Evolutionary conservation across 768 basidiomycete species (phyloP).

Genomic region (Lepiota venenata): DNA sequence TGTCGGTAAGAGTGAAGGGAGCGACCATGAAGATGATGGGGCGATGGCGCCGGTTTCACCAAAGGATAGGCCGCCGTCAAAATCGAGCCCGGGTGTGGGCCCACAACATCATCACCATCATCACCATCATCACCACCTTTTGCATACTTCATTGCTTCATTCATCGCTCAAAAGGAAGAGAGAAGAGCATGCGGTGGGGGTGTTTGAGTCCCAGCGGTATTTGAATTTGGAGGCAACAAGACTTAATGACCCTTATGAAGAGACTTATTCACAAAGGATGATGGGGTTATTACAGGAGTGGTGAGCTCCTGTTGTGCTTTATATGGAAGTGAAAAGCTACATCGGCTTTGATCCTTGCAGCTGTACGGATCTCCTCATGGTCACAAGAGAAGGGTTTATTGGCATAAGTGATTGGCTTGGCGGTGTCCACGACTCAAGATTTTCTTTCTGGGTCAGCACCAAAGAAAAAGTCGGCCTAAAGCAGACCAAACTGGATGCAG

Average conservation of each 20-base stretch:
- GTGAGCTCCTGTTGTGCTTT: constrained; percentile 16
- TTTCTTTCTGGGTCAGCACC: constrained; percentile 32
- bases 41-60: background rate
- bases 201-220: constrained; percentile 72
- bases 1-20: background rate
- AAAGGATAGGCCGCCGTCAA: background rate
- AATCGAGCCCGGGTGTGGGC: background rate
- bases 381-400: constrained; percentile 29
- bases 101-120: constrained; percentile 19
- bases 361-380: constrained; percentile 52
- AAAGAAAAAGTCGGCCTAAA: constrained; percentile 25
- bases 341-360: constrained; percentile 21
- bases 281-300: constrained; percentile 43
- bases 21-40: background rate
- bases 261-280: constrained; percentile 37
- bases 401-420: constrained; percentile 50
- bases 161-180: constrained; percentile 28
- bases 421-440: constrained; percentile 29
- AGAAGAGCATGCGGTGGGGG: constrained; percentile 58
- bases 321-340: background rate
- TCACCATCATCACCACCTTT: constrained; percentile 25
- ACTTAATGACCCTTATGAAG: constrained; percentile 45
- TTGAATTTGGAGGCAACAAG: constrained; percentile 60
- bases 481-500: constrained; percentile 25
- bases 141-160: constrained; percentile 38